Evolutionary conservation across 192 early-diverging fungal genomes (phyloP), one percentile per base, ranked within the genome.

Genomic region (Globomyces pollinis-pini): DNA sequence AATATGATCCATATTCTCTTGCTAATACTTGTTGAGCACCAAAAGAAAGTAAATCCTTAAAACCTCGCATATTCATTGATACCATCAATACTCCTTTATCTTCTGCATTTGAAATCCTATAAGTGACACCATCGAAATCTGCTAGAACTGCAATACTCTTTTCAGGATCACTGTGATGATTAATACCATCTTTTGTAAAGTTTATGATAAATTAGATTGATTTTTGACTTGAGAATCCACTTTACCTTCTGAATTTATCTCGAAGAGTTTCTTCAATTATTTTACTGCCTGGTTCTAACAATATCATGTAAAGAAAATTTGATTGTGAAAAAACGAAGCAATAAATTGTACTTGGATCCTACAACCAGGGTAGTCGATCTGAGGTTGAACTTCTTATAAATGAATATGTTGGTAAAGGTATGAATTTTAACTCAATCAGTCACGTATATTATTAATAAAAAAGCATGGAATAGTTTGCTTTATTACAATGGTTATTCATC

Each of bases 121-220:
- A 99, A 12, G 80, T 72, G 21, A 97, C 94, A 44, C 94, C 93
- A 78, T 99, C 96, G 76, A 99, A 97, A 71, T 99, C 96, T 29
- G 92, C 91, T 44, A 95, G 76, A 33, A 77, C 88, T 62, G 93
- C 81, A 63, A 87, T 80, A 12, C 91, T 64, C 6, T 75, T 61
- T 43, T 88, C 88, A 7, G 72, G 73, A 67, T 89, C 86, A 3
- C 47, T 50, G 13, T 13, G 20, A 21, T 43, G 24, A 43, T 5
- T 24, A 0, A 2, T 20, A 47, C n/a, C n/a, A n/a, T n/a, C n/a
- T n/a, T n/a, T n/a, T n/a, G n/a, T n/a, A n/a, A n/a, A n/a, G n/a
- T n/a, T n/a, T n/a, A n/a, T n/a, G n/a, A n/a, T n/a, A n/a, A n/a
- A n/a, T n/a, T n/a, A n/a, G n/a, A n/a, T n/a, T n/a, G n/a, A n/a